Evolutionary conservation across 75 land plant species (phyloP), one percentile per base, ranked within the genome.

Genomic region (Cupressus sempervirens): DNA sequence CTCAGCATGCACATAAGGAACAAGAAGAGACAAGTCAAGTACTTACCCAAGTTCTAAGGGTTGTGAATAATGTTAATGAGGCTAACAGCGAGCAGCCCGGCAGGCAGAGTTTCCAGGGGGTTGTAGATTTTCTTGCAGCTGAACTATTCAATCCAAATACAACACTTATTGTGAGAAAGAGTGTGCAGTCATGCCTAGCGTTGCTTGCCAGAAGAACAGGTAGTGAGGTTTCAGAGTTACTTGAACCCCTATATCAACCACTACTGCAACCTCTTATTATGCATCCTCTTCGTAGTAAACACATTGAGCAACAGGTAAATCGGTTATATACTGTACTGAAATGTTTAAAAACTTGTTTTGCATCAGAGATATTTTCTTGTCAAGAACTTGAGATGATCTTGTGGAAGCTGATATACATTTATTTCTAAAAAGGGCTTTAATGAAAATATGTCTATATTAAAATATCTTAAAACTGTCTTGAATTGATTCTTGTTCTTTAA

Each of bases 1-100:
- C 99, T 75, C 86, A 88, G 67, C 98, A 98, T 95, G 99, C 99
- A 68, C 93, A 89, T 67, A 94, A 92, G 86, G 99, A 98, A 82
- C 99, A 98, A 84, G 99, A 98, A 56, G 99, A 98, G 88, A 96
- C 96, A 48, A 95, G 97, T 87, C 99, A 98, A 89, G 99, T 98
- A 48, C 93, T 98, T 46, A 98, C 93, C 2, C 99, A 98, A 86
- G 99, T 98, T 75, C 91, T 98, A 58, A 95, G 99, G 65, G 99
- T 94, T 76, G 99, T 97, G n/a, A 98, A 98, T 87, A 98, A 98
- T 89, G 97, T 98, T 53, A 99, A 98, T 87, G 99, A 96, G 81
- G 94, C 97, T 85, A 98, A 94, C 82, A 98, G 92, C 88, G 99
- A 98, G 84, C 81, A 98, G 84, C 81, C 91, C 1, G 91, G 99